A percentile compares a stretch with the other conserved stretches of the same genome.
Evolutionary conservation across 768 basidiomycete genomes (phyloP).

Genomic region (Fomitopsis pulvina): DNA sequence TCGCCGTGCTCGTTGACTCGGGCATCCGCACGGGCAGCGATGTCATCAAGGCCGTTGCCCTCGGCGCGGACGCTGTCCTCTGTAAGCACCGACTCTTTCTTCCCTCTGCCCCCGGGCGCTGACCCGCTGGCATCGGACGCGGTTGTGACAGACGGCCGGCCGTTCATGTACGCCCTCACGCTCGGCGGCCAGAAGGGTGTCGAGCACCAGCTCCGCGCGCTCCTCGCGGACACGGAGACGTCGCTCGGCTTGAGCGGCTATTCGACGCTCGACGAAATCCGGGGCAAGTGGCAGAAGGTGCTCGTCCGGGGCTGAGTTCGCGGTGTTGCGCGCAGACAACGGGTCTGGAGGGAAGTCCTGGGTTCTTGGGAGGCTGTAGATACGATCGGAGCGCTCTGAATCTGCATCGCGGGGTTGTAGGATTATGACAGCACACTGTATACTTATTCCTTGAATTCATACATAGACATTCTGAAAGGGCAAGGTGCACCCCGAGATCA

Average conservation of each 20-base stretch:
- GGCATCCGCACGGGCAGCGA: conserved; percentile 83
- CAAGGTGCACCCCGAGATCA: too few relatives aligned
- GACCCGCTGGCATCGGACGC: not conserved
- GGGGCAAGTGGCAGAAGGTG: conserved; percentile 49
- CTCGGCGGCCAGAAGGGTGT: conserved; percentile 68
- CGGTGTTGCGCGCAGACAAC: too few relatives aligned
- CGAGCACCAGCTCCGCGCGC: conserved; percentile 63
- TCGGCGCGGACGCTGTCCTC: conserved; percentile 79
- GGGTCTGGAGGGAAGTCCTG: too few relatives aligned
- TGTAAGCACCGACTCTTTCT: conserved; percentile 35
- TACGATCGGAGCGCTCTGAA: too few relatives aligned
- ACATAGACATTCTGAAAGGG: too few relatives aligned
- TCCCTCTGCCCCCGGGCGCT: not conserved
- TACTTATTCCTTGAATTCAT: too few relatives aligned
- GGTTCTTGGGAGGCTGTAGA: too few relatives aligned
- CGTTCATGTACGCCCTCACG: conserved; percentile 67
- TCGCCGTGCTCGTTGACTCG: conserved; percentile 72
- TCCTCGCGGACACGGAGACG: conserved; percentile 62
- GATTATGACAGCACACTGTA: too few relatives aligned
- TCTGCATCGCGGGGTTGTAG: too few relatives aligned
- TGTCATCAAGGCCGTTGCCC: conserved; percentile 76
- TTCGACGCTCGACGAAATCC: conserved; percentile 50
- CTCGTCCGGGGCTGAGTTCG: conserved; percentile 33
- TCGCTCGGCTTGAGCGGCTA: conserved; percentile 61
- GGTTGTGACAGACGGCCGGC: conserved; percentile 51